Evolutionary conservation across 2,329 filamentous ascomycete genomes (phyloP), one percentile per base, ranked within the genome.

Genomic region (Rhynchosporium agropyri): DNA sequence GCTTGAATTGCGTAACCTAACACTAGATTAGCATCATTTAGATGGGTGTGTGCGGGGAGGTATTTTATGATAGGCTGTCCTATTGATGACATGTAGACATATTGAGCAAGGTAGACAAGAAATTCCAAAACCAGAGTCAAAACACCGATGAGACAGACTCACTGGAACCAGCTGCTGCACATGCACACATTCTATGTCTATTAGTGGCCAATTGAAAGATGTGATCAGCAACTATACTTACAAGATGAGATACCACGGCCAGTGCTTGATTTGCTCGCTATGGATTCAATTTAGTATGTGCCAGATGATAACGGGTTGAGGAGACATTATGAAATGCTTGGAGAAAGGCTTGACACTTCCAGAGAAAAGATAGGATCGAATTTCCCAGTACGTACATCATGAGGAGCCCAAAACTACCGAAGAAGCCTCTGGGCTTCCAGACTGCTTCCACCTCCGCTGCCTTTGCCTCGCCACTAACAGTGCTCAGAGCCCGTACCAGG

Each of bases 351-450:
- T 4, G 29, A 33, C 4, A 40, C 33, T 12, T 38, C 38, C 3
- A 33, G 20, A 4, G 26, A 12, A 12, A n/a, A 4, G 7, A 31
- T 26, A 20, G 15, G 29, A 40, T 12, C 2, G 49, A 20, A 10
- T 7, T 69, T 89, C 86, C 64, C 77, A 80, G 13, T 28, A 54
- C 51, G 3, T 54, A 54, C 51, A 38, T 40, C 4, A 89, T 75
- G 4, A 89, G 76, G 28, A 79, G 77, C 0, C 83, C 82, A 61
- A 88, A 86, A 62, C 84, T 70, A 15, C 58, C 43, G 49, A 84
- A 68, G 33, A 87, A 73, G 61, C 76, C 79, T 60, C 71, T 76
- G 56, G 69, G 71, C 66, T 73, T 77, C 74, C 74, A 79, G 8
- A 26, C 60, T 20, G 43, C 60, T 12, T 58, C 40, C 65, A 72